These are phyloP conservation scores for Diversispora eburnea DNA, from an alignment of 192 early-diverging fungal species.

Conservation along the genomic window DNA sequence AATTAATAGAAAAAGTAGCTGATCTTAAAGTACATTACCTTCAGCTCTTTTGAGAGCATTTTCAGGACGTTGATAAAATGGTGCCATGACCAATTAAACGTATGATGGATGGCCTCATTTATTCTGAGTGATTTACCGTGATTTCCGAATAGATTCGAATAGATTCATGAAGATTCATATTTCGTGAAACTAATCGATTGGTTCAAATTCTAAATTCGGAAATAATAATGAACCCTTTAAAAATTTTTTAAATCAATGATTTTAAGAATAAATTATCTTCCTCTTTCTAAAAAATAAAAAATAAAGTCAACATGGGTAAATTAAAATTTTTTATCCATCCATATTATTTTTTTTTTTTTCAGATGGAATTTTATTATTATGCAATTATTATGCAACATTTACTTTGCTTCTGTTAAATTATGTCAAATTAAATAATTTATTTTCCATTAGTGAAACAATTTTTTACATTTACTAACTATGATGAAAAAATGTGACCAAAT, in stretches of 20 bases:
- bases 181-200: too few species aligned
- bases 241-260: background rate
- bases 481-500: background rate
- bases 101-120: background rate
- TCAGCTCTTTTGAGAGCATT: constrained; percentile 87
- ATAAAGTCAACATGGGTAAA: constrained; percentile 26
- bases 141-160: too few species aligned
- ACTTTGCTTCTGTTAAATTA: background rate
- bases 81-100: constrained; percentile 40
- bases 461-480: too few species aligned
- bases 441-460: too few species aligned
- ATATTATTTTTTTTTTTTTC: background rate
- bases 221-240: background rate
- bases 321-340: constrained; percentile 13
- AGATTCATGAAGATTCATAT: too few species aligned
- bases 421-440: too few species aligned
- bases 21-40: constrained; percentile 43
- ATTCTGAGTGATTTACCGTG: too few species aligned
- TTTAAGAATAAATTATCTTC: background rate
- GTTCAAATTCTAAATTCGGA: background rate
- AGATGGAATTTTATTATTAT: background rate
- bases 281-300: background rate
- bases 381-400: too few species aligned
- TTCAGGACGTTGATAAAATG: constrained; percentile 67
- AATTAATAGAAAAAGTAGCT: too few species aligned